These are phyloP conservation scores for Hyphodiscus hymeniophilus DNA, from an alignment of 495 filamentous ascomycete species.

Conservation along the genomic window DNA sequence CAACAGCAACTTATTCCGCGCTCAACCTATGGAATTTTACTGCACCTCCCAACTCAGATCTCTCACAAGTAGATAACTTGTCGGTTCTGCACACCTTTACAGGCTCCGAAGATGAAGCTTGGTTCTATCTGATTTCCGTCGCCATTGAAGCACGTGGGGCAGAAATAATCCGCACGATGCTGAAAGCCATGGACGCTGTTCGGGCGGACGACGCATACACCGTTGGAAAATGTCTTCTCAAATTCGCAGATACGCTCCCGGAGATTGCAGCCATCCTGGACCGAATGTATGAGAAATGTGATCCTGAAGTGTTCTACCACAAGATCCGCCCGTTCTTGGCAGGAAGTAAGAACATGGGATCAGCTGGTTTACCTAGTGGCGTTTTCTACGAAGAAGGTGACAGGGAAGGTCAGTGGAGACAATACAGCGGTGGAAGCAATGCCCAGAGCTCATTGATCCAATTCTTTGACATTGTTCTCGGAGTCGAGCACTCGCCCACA, in stretches of 20 bases:
- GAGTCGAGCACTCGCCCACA: constrained; percentile 18
- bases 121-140: constrained; percentile 26
- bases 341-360: constrained; percentile 93
- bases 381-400: constrained; percentile 77
- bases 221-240: constrained; percentile 7
- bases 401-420: constrained; percentile 56
- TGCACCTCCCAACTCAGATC: background rate
- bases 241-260: constrained; percentile 10
- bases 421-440: constrained; percentile 87
- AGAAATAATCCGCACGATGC: constrained; percentile 16
- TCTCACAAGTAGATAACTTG: constrained; percentile 14
- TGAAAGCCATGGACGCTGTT: constrained; percentile 17
- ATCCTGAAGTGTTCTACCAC: constrained; percentile 89
- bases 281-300: constrained; percentile 60
- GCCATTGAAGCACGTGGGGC: constrained; percentile 23
- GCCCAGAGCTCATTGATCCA: constrained; percentile 93
- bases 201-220: constrained; percentile 4
- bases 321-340: constrained; percentile 90
- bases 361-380: constrained; percentile 80
- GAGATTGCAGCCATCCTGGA: constrained; percentile 16
- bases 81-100: constrained; percentile 21
- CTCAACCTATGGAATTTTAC: constrained; percentile 25
- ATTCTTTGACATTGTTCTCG: constrained; percentile 70
- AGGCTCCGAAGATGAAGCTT: constrained; percentile 22
- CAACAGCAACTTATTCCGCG: constrained; percentile 25